Percentiles rank a stretch among this genome's conserved stretches.
Conservation (phyloP, 805 yeast species). For the Cyberlindnera mississippiensis region DNA sequence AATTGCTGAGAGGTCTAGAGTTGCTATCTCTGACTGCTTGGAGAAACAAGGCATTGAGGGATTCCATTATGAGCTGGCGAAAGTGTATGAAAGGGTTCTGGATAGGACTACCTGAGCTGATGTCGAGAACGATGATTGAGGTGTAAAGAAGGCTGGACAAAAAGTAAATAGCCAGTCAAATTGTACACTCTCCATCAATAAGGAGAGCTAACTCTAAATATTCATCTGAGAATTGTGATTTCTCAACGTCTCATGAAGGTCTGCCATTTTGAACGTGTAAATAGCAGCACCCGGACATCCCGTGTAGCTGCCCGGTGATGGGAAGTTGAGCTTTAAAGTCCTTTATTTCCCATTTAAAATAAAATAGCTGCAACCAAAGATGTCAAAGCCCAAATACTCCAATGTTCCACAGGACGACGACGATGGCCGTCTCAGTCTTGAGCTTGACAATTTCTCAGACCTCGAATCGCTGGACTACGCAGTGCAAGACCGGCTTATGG, state of each 20-base stretch:
- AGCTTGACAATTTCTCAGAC: slow-evolving; percentile 22
- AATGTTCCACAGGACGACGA: slow-evolving; percentile 8
- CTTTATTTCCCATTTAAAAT: too few relatives aligned
- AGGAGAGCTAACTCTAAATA: too few relatives aligned
- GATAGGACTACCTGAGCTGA: slow-evolving; percentile 33
- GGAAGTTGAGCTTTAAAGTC: too few relatives aligned
- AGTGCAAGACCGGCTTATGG: slow-evolving; percentile 6
- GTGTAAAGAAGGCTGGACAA: too few relatives aligned
- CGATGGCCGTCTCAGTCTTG: slow-evolving; percentile 14
- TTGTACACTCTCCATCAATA: too few relatives aligned
- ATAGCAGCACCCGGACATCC: too few relatives aligned
- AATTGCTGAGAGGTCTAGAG: slow-evolving; percentile 49
- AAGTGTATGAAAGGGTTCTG: slow-evolving; percentile 40
- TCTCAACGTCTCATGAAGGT: too few relatives aligned
- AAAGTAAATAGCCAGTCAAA: too few relatives aligned
- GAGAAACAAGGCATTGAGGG: slow-evolving; percentile 35
- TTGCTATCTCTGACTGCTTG: slow-evolving; percentile 35
- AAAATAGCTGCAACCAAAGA: background rate
- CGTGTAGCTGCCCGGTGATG: too few relatives aligned
- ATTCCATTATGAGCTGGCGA: slow-evolving; percentile 41
- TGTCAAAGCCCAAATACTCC: slow-evolving; percentile 14
- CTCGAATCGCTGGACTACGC: slow-evolving; percentile 25
- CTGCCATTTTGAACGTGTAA: too few relatives aligned
- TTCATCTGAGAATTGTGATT: too few relatives aligned
- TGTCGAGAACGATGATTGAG: too few relatives aligned